Conservation (phyloP, 768 basidiomycete genomes). For the Krasilnikovozyma curviuscula region DNA sequence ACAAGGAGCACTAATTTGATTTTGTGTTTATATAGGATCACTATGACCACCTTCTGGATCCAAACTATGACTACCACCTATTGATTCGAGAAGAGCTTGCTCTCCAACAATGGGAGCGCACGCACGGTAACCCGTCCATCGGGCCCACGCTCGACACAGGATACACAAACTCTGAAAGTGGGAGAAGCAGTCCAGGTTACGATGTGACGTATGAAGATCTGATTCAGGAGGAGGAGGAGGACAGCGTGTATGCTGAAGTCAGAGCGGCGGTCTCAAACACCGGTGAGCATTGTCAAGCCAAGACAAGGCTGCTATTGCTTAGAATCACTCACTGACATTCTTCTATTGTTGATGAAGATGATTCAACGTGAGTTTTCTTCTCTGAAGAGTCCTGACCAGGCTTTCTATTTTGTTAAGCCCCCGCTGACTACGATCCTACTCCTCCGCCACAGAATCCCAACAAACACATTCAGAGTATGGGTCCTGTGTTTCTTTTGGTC, state of each 20-base stretch:
- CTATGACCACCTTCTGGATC: constrained; percentile 7
- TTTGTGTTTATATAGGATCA: background rate
- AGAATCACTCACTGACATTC: too few relatives aligned
- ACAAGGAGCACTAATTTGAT: background rate
- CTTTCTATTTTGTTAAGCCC: too few relatives aligned
- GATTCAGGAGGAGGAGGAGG: constrained; percentile 10
- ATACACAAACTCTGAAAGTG: background rate
- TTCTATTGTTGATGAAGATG: too few relatives aligned
- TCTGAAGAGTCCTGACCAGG: too few relatives aligned
- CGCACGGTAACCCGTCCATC: background rate
- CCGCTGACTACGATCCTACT: too few relatives aligned
- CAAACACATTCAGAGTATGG: constrained; percentile 11
- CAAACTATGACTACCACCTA: constrained; percentile 6
- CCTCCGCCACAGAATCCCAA: too few relatives aligned
- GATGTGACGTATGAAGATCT: background rate
- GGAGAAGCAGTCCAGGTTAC: background rate
- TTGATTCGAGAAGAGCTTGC: constrained; percentile 1
- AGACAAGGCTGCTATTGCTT: too few relatives aligned
- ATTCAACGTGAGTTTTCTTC: too few relatives aligned
- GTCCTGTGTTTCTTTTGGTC: background rate
- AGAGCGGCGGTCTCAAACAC: constrained; percentile 10
- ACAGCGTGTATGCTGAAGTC: constrained; percentile 10
- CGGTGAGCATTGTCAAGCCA: too few relatives aligned
- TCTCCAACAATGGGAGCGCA: constrained; percentile 2
- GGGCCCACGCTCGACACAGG: background rate